Evolutionary conservation across 2,329 filamentous ascomycete genomes (phyloP).

Genomic region (Torrubiellomyces zombiae): DNA sequence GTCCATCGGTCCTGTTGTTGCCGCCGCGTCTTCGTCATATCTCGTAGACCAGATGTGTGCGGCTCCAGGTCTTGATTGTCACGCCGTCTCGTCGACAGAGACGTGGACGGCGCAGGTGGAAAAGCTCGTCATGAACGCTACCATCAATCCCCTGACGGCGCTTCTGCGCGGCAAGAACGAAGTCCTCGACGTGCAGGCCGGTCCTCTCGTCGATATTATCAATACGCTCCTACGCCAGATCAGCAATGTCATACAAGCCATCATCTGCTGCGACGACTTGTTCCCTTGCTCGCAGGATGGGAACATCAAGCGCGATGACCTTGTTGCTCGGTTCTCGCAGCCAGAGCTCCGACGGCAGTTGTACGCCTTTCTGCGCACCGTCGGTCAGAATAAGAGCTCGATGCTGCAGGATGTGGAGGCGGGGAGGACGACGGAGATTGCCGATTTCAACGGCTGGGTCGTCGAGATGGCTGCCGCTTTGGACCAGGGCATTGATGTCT

Average conservation of each 20-base stretch:
- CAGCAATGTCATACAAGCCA: slow-evolving; percentile 49
- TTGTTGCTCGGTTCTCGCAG: slow-evolving; percentile 22
- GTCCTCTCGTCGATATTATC: slow-evolving; percentile 40
- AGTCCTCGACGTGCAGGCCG: slow-evolving; percentile 38
- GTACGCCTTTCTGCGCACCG: slow-evolving; percentile 27
- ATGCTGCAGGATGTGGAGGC: slow-evolving; percentile 43
- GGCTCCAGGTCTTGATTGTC: slow-evolving; percentile 26
- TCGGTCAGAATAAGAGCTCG: slow-evolving; percentile 38
- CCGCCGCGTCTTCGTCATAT: slow-evolving; percentile 15
- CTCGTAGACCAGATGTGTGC: slow-evolving; percentile 24
- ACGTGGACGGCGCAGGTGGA: slow-evolving; percentile 56
- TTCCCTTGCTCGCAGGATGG: slow-evolving; percentile 14
- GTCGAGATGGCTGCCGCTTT: slow-evolving; percentile 27
- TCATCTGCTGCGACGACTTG: slow-evolving; percentile 46
- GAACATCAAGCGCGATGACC: slow-evolving; percentile 1
- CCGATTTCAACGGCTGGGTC: slow-evolving; percentile 44
- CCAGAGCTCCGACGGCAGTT: slow-evolving; percentile 26
- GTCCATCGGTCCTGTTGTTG: slow-evolving; percentile 28
- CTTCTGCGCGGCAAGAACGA: slow-evolving; percentile 66
- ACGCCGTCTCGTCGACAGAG: slow-evolving; percentile 21
- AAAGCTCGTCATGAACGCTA: slow-evolving; percentile 65
- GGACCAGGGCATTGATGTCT: slow-evolving; percentile 15
- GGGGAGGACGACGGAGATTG: slow-evolving; percentile 36
- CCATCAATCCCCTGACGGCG: slow-evolving; percentile 76
- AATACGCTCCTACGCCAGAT: slow-evolving; percentile 59